Evolutionary conservation across 805 yeast genomes (phyloP), one percentile per base, ranked within the genome.

Genomic region (Candida silvicultrix): DNA sequence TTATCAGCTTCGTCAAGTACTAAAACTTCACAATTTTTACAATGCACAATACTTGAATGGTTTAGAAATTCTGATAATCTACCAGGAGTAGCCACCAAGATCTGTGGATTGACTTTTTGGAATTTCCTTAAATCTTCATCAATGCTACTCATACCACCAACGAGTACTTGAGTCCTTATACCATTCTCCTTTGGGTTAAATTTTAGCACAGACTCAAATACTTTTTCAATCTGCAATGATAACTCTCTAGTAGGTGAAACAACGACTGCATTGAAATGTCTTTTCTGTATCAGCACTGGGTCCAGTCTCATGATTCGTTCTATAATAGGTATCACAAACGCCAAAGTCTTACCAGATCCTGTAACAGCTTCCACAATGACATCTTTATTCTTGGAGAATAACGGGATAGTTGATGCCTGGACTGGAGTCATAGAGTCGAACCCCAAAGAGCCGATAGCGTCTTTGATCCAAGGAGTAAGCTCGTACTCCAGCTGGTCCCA

Each of bases 341-440:
- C 85, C n/a, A 90, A 64, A 0, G 99, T 94, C 62, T 94, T 94
- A n/a, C 99, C 99, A 0, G 97, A 89, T 0, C 99, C 99, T 0
- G 99, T 94, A 1, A 89, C 96, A 0, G 97, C 96, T 62, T 94
- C 97, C 1, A 89, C 98, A 9, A 94, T 94, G 4, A 94, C 97
- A 66, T 94, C 99, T 58, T 92, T 92, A 59, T 89, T 85, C 18
- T 81, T 81, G 20, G 83, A 66, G 52, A 94, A 77, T 49, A 90
- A 68, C 0, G 99, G 99, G 42, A 94, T 85, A 0, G 95, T 83
- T 0, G 97, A 80, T 0, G 99, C 98, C 62, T 94, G 99, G 0
- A 94, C 99, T 0, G 99, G 96, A 0, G 99, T 94, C 97, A 92
- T 89, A 12, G 77, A 62, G 2, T 78, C 75, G 60, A 77, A 90